Evolutionary conservation across 1,284 basidiomycete species (phyloP).

Genomic region (Trichosporon asahii): DNA sequence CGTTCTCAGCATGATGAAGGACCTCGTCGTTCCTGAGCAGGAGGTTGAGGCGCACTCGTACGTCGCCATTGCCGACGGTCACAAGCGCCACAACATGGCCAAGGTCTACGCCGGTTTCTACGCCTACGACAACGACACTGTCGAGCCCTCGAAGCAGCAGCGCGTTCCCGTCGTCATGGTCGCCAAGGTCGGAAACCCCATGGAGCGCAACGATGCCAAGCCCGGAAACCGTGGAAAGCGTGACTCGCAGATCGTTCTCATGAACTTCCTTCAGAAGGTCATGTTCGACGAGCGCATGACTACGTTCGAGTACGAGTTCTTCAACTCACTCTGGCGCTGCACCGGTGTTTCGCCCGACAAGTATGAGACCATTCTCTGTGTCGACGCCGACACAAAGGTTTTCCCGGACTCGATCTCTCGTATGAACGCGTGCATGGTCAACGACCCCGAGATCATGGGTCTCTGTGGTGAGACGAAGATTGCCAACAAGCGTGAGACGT

Average conservation of each 20-base stretch:
- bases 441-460: conserved; percentile 97
- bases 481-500: conserved; percentile 95
- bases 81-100: conserved; percentile 99
- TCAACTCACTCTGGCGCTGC: conserved; percentile 91
- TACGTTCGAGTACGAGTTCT: conserved; percentile 98
- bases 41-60: conserved; percentile 95
- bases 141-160: conserved; percentile 92
- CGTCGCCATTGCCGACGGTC: conserved; percentile 96
- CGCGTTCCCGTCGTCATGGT: conserved; percentile 92
- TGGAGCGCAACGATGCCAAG: conserved; percentile 82
- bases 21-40: conserved; percentile 74
- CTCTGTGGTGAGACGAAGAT: conserved; percentile 99
- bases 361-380: conserved; percentile 93
- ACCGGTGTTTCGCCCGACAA: conserved; percentile 95
- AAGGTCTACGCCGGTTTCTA: conserved; percentile 99
- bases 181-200: conserved; percentile 88
- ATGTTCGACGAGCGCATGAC: conserved; percentile 99
- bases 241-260: conserved; percentile 94
- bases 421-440: conserved; percentile 91
- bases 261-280: conserved; percentile 97
- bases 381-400: conserved; percentile 97
- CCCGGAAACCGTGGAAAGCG: conserved; percentile 99
- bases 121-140: conserved; percentile 86
- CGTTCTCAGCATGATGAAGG: conserved; percentile 95
- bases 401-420: conserved; percentile 90